A percentile compares a stretch with the other conserved stretches of the same genome.
These are phyloP conservation scores for Gracilaria domingensis DNA, from an alignment of 23 red algal genomes.

Conservation along the genomic window DNA sequence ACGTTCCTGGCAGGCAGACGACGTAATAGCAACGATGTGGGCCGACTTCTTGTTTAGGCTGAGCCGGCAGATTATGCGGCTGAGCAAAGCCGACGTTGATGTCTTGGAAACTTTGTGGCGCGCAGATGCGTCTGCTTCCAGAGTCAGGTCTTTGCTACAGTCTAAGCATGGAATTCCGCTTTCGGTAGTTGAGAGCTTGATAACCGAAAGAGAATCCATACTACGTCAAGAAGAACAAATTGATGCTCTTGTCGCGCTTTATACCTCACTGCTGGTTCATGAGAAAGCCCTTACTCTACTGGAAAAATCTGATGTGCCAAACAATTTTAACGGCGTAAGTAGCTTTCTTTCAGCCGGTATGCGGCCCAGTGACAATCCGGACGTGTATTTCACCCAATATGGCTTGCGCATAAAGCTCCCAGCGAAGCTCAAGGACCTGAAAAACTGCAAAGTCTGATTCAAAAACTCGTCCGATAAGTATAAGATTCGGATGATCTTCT, in stretches of 20 bases:
- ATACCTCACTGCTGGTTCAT: conserved; percentile 58
- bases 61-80: conserved; percentile 50
- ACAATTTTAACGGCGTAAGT: conserved; percentile 42
- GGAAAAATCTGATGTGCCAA: conserved; percentile 49
- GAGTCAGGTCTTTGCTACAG: conserved; percentile 39
- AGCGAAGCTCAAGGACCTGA: conserved; percentile 41
- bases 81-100: conserved; percentile 48
- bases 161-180: conserved; percentile 53
- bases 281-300: conserved; percentile 62
- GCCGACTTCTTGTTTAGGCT: conserved; percentile 70
- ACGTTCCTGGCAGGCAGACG: conserved; percentile 38
- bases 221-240: conserved; percentile 62
- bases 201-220: conserved; percentile 25
- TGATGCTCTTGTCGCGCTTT: conserved; percentile 59
- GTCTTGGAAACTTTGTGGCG: conserved; percentile 66
- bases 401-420: conserved; percentile 44
- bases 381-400: conserved; percentile 44
- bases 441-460: conserved; percentile 42
- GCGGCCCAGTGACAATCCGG: conserved; percentile 40
- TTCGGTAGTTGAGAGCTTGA: conserved; percentile 35
- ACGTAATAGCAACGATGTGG: conserved; percentile 61
- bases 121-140: conserved; percentile 45
- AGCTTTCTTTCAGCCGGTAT: conserved; percentile 51
- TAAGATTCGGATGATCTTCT: conserved; percentile 56
- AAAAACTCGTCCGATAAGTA: conserved; percentile 18